A percentile compares a stretch with the other conserved stretches of the same genome.
Conservation (phyloP, 441 rosid species). For the Croton setiger region DNA sequence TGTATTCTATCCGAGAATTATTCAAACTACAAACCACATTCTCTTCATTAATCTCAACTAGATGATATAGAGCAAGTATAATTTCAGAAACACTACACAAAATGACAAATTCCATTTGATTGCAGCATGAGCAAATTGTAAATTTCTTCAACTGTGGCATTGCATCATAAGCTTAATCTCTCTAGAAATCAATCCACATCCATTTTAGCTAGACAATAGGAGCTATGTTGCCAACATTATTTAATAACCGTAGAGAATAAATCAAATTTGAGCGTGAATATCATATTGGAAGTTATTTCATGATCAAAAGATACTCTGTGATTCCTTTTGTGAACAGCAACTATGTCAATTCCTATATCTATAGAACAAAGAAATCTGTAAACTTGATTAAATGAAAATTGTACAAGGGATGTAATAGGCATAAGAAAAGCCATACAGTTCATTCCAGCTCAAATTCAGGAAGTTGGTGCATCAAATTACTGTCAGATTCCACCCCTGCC, state of each 20-base stretch:
- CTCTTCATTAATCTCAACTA: neutral
- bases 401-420: constrained; percentile 2
- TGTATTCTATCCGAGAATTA: neutral
- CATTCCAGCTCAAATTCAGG: constrained; percentile 50
- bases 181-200: no score
- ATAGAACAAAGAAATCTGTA: constrained; percentile 2
- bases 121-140: neutral
- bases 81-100: neutral
- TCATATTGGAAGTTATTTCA: no score
- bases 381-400: constrained; percentile 22
- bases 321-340: no score
- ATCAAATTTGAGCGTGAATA: no score
- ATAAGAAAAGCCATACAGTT: constrained; percentile 21
- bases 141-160: constrained; percentile 9
- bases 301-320: no score
- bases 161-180: neutral
- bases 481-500: constrained; percentile 43
- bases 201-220: neutral
- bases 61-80: neutral
- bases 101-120: neutral
- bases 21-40: neutral
- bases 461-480: constrained; percentile 18
- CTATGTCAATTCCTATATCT: no score
- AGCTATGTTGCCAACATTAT: no score
- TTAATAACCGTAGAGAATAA: no score